phyloP scores from a whole-genome alignment of 2,329 filamentous ascomycete species.

The Exophiala sideris region DNA sequence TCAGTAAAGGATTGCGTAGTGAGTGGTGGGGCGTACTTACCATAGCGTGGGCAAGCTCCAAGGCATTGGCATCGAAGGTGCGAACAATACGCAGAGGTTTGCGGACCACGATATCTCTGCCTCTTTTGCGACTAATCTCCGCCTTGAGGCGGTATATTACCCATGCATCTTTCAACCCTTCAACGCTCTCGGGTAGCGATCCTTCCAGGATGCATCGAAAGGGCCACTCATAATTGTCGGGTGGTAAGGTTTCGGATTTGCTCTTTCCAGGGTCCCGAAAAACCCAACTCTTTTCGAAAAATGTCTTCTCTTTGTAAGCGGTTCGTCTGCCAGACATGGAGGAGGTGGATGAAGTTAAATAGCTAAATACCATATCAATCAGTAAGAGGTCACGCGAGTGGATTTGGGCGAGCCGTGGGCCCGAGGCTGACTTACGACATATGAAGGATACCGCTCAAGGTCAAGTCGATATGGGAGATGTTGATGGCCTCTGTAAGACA shows the following conservation, averaged over 20 bases:
- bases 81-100: conserved; percentile 76
- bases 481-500: conserved; percentile 67
- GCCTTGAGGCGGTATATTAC: conserved; percentile 90
- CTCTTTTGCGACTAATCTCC: conserved; percentile 83
- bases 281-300: conserved; percentile 69
- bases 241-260: conserved; percentile 56
- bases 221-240: conserved; percentile 80
- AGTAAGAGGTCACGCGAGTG: conserved; percentile 15
- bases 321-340: conserved; percentile 27
- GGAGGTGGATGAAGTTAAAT: conserved; percentile 31
- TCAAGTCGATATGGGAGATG: conserved; percentile 69
- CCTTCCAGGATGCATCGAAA: conserved; percentile 74
- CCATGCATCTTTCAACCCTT: conserved; percentile 80
- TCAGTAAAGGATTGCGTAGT: background rate
- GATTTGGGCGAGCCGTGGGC: conserved; percentile 5
- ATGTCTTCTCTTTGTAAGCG: conserved; percentile 41
- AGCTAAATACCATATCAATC: conserved; percentile 21
- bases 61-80: conserved; percentile 69
- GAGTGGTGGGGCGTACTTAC: conserved; percentile 39
- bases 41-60: conserved; percentile 83
- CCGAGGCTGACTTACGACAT: conserved; percentile 56
- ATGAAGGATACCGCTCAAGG: conserved; percentile 66
- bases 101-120: conserved; percentile 77
- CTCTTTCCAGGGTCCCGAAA: conserved; percentile 56
- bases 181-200: conserved; percentile 74